Conservation (phyloP, 306 rosid genomes). For the Cyclanthera cordifolia region DNA sequence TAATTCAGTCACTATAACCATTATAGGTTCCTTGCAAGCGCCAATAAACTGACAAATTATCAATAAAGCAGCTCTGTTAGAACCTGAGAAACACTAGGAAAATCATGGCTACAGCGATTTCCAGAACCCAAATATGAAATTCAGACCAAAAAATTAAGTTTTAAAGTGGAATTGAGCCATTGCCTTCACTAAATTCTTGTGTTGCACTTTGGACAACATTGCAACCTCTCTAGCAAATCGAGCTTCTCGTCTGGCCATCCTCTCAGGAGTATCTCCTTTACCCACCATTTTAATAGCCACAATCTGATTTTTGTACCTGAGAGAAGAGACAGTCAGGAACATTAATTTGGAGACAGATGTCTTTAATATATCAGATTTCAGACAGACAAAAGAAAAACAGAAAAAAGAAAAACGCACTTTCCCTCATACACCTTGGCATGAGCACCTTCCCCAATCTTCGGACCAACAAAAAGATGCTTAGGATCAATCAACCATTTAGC, state of each 20-base stretch:
- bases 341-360: conserved; percentile 5
- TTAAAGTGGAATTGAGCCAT: background rate
- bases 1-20: conserved; percentile 94
- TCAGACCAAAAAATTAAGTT: background rate
- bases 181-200: conserved; percentile 83
- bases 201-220: conserved; percentile 83
- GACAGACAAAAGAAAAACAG: background rate
- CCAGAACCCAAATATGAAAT: background rate
- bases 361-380: background rate
- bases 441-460: conserved; percentile 87
- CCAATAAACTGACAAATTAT: conserved; percentile 60
- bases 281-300: conserved; percentile 78
- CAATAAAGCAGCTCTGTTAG: background rate
- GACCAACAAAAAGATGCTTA: conserved; percentile 76
- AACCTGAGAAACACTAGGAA: background rate
- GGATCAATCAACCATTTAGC: conserved; percentile 74
- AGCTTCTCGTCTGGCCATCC: conserved; percentile 57
- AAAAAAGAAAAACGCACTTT: conserved; percentile 62
- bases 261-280: conserved; percentile 70
- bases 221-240: conserved; percentile 88
- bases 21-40: conserved; percentile 89
- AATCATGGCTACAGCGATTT: background rate
- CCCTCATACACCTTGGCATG: conserved; percentile 94
- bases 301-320: conserved; percentile 69
- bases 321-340: conserved; percentile 15